Base-by-base conservation (phyloP, 2,329 filamentous ascomycete genomes). In the Chaetomiaceae sp. region DNA sequence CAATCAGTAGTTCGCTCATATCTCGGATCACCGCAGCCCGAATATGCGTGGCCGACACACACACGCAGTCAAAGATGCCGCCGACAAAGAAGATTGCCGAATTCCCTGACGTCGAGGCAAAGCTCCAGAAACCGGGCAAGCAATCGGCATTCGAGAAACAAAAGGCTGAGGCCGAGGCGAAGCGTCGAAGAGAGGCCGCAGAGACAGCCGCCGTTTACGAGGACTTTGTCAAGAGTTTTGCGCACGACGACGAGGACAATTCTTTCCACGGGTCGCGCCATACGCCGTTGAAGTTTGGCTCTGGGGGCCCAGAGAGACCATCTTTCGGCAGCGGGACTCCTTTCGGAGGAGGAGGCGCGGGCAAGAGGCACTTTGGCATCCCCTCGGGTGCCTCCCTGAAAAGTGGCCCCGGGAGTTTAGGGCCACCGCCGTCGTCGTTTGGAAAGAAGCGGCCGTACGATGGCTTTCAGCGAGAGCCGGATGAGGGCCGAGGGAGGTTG, bases 61-160 rank as follows among this genome's bases (percentile, higher is more conserved):
- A 16, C 25, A 25, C 37, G 44, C 33, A 11, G 21, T 54, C 57
- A 41, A 67, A 56, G 13, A 81, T 79, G 76, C 74, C 76, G 30
- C 71, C 73, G 56, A 71, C 69, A 57, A 76, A 76, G 60, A 73
- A 75, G 58, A 66, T 76, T 48, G 63, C 71, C 64, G 73, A 76
- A 54, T 91, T 92, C 64, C 85, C 88, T 13, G 82, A 90, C 63
- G 77, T 89, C 54, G 81, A 86, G 52, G 80, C 84, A 47, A 95
- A 95, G 70, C 82, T 94, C 46, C 82, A 86, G 51, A 89, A 89
- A 44, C 84, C 89, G 0, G 79, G 85, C 57, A 94, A 91, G 71
- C 89, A 94, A 66, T 95, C 90, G 18, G 79, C 87, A 23, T 96
- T 95, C 67, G 91, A 96, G 72, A 85, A 86, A 62, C 88, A 95